Conservation (phyloP, 2,329 filamentous ascomycete species). For the Microdochium nivale region DNA sequence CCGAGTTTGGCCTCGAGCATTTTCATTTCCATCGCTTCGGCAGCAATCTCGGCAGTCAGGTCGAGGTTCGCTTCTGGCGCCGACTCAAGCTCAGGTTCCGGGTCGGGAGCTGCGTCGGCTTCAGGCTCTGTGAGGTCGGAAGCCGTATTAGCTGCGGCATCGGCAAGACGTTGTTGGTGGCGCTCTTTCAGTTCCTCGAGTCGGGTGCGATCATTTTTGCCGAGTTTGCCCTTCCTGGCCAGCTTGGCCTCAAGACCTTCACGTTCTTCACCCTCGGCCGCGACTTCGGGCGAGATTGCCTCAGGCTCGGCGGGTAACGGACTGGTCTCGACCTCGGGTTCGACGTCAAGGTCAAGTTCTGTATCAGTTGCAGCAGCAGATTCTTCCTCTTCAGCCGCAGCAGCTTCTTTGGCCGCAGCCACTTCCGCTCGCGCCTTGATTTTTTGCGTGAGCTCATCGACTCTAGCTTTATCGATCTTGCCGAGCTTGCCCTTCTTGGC, state of each 20-base stretch:
- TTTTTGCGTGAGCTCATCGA: constrained; percentile 25
- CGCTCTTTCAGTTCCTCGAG: background rate
- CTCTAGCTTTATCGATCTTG: constrained; percentile 20
- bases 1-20: background rate
- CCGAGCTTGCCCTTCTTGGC: constrained; percentile 14
- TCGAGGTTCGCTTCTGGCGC: background rate
- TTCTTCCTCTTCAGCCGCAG: constrained; percentile 21
- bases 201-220: background rate
- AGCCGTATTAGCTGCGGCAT: background rate
- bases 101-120: background rate
- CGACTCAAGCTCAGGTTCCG: background rate
- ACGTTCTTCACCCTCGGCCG: background rate
- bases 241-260: background rate
- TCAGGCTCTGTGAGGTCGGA: background rate
- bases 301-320: constrained; percentile 11
- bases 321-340: constrained; percentile 9
- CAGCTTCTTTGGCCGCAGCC: constrained; percentile 13
- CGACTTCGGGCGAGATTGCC: background rate
- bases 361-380: constrained; percentile 17
- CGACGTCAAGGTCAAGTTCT: constrained; percentile 10
- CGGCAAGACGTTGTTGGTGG: background rate
- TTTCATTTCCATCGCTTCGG: background rate
- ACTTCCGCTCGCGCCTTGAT: constrained; percentile 28
- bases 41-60: background rate
- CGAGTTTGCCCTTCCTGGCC: background rate